Conservation (phyloP, 805 yeast species). For the Hagleromyces aurorensis region DNA sequence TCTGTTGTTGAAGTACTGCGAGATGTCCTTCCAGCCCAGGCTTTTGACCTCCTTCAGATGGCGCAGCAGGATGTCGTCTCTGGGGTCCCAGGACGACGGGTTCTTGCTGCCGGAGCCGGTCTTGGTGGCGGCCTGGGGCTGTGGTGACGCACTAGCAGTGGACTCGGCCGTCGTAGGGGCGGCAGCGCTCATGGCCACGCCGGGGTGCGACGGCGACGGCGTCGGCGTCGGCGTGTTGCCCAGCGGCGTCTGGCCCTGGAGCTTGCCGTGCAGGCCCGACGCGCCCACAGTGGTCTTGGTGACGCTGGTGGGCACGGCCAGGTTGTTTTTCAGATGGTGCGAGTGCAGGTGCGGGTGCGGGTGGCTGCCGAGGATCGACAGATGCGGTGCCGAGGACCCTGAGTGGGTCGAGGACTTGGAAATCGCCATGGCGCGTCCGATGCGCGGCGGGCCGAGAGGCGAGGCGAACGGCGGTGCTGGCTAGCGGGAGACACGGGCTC, state of each 20-base stretch:
- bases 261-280: constrained; percentile 1
- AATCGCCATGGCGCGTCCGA: constrained; percentile 9
- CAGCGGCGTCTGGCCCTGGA: constrained; percentile 1
- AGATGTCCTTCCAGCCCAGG: constrained; percentile 85
- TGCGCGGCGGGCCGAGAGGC: neutral
- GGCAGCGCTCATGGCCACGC: too few relatives aligned
- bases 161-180: too few relatives aligned
- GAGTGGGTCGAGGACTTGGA: constrained; percentile 17
- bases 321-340: constrained; percentile 21
- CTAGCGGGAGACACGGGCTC: too few relatives aligned
- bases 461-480: constrained; percentile 2
- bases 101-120: constrained; percentile 20
- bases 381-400: constrained; percentile 8
- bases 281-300: constrained; percentile 11
- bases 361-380: constrained; percentile 15
- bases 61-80: constrained; percentile 63
- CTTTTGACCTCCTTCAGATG: constrained; percentile 76
- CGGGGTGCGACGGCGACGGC: too few relatives aligned
- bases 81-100: constrained; percentile 70
- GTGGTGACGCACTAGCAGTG: too few relatives aligned
- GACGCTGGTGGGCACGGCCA: constrained; percentile 7
- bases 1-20: constrained; percentile 67
- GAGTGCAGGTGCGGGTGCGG: constrained; percentile 21
- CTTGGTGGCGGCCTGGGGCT: too few relatives aligned
- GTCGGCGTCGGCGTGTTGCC: too few relatives aligned